Conservation (phyloP, 129 eudicot genomes). For the Saussurea involucrata region DNA sequence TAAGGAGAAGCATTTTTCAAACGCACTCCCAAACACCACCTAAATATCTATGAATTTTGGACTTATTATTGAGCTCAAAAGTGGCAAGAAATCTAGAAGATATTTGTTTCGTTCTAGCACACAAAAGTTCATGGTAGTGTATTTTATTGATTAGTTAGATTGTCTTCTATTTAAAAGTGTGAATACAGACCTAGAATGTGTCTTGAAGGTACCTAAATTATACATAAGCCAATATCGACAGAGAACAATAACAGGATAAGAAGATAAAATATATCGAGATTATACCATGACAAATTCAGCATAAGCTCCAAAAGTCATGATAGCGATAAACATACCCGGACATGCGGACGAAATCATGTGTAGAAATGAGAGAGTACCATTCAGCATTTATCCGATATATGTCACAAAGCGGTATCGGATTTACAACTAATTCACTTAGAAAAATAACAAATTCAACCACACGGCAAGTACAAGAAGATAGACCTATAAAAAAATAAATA, state of each 20-base stretch:
- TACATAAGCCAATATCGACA: no score
- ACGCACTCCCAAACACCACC: no score
- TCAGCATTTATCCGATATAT: background rate
- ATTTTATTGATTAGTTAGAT: background rate
- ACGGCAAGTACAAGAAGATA: background rate
- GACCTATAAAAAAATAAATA: background rate
- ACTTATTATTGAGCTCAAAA: background rate
- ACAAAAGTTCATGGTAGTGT: background rate
- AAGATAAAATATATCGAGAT: no score
- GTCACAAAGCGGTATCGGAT: background rate
- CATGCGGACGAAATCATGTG: no score
- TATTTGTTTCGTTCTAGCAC: background rate
- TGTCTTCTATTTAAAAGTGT: background rate
- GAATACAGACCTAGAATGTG: no score
- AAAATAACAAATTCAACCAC: no score
- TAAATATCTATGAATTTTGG: background rate
- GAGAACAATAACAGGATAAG: no score
- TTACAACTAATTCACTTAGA: background rate
- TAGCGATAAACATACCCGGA: no score
- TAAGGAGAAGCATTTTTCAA: no score
- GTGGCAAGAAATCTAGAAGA: background rate
- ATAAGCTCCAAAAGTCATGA: no score
- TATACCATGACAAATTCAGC: no score
- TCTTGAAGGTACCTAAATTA: no score
- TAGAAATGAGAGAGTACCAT: conserved; percentile 28